Conservation (phyloP, 2,329 filamentous ascomycete genomes). For the Fusarium falciforme region DNA sequence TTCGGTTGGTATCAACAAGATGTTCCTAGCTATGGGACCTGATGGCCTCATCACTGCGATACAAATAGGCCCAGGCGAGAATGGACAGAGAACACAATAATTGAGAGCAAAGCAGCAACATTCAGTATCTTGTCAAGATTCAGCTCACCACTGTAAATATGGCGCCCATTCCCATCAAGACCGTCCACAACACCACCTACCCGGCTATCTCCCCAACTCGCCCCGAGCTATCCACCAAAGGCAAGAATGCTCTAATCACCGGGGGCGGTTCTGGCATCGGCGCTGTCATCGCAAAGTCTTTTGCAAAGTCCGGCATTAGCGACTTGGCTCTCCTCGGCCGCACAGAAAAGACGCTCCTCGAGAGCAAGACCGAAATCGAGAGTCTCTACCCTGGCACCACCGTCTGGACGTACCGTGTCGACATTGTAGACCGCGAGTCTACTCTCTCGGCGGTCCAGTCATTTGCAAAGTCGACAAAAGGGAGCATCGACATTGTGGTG, state of each 20-base stretch:
- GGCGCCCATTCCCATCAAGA: constrained; percentile 16
- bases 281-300: constrained; percentile 70
- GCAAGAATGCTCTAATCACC: constrained; percentile 69
- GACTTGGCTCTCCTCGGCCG: constrained; percentile 56
- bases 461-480: constrained; percentile 37
- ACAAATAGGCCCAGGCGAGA: background rate
- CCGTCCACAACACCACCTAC: constrained; percentile 42
- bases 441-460: constrained; percentile 22
- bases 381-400: constrained; percentile 67
- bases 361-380: constrained; percentile 47
- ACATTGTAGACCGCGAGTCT: constrained; percentile 46
- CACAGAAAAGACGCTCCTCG: constrained; percentile 46
- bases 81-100: background rate
- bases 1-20: background rate
- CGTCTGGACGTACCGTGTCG: constrained; percentile 47
- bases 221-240: constrained; percentile 51
- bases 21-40: background rate
- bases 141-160: constrained; percentile 3
- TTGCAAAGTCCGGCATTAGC: constrained; percentile 53
- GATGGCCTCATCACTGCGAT: background rate
- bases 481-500: constrained; percentile 52
- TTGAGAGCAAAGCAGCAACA: too few relatives aligned
- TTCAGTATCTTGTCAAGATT: background rate
- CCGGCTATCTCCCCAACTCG: constrained; percentile 47
- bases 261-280: constrained; percentile 73